Conservation (phyloP, 176 grass and related monocot species). For the Musa itinerans region DNA sequence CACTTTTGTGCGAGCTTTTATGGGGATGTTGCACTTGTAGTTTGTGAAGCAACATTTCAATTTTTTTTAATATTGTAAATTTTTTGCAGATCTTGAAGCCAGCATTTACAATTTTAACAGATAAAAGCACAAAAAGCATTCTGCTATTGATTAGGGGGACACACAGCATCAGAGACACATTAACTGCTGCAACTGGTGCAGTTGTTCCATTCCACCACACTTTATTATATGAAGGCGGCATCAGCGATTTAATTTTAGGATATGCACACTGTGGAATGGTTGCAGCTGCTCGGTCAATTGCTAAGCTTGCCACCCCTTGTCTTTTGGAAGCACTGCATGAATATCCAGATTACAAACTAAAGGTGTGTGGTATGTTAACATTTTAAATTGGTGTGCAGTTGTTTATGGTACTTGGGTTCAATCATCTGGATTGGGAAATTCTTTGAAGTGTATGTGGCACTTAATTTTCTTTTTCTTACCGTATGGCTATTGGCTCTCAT, state of each 20-base stretch:
- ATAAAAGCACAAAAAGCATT: constrained; percentile 70
- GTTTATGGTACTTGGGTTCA: not conserved
- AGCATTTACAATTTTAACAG: constrained; percentile 82
- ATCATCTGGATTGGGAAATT: no score
- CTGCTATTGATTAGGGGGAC: constrained; percentile 92
- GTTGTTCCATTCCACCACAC: constrained; percentile 97
- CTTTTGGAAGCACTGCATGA: constrained; percentile 48
- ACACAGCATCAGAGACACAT: constrained; percentile 92
- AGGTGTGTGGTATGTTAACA: constrained; percentile 24
- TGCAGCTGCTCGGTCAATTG: constrained; percentile 92
- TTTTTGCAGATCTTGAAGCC: constrained; percentile 91
- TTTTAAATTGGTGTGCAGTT: not conserved
- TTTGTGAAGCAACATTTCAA: not conserved
- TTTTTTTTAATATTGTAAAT: not conserved
- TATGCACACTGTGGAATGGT: constrained; percentile 99
- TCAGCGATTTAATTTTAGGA: constrained; percentile 87
- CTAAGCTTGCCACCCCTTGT: constrained; percentile 86
- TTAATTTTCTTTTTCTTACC: no score
- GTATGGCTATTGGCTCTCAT: no score
- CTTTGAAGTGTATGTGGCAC: no score
- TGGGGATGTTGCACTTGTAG: not conserved
- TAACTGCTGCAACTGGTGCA: constrained; percentile 91
- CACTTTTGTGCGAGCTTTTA: constrained; percentile 22
- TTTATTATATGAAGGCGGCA: constrained; percentile 73
- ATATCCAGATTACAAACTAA: constrained; percentile 71